phyloP scores from a whole-genome alignment of 805 yeast species.

The Priceomyces medius region DNA sequence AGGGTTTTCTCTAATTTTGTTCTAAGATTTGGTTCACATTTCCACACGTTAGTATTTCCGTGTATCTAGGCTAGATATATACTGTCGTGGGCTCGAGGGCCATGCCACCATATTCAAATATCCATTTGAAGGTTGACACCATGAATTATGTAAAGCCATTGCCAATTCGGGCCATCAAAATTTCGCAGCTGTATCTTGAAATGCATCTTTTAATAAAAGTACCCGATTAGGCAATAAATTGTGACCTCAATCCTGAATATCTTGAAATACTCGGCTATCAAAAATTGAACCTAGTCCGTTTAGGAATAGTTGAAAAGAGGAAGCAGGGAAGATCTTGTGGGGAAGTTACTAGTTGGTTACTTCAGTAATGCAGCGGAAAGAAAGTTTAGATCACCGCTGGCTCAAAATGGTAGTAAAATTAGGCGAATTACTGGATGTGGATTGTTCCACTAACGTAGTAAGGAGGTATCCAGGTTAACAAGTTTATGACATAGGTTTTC shows the following conservation, averaged over 20 bases:
- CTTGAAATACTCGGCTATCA: not conserved
- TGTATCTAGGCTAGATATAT: too few species aligned
- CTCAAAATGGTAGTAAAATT: too few species aligned
- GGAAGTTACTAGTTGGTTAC: too few species aligned
- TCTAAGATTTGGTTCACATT: too few species aligned
- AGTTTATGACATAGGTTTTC: too few species aligned
- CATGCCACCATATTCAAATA: not conserved
- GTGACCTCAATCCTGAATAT: not conserved
- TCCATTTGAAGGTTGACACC: not conserved
- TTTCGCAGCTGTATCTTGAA: not conserved
- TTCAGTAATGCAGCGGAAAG: too few species aligned
- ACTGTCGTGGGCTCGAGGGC: too few species aligned
- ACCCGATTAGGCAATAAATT: constrained; percentile 18
- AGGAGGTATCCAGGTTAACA: too few species aligned
- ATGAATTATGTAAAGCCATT: not conserved
- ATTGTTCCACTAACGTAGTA: too few species aligned
- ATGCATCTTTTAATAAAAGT: constrained; percentile 9
- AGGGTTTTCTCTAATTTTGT: not conserved
- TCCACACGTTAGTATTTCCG: too few species aligned
- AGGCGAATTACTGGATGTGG: too few species aligned
- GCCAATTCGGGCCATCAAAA: constrained; percentile 1
- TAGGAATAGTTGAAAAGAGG: not conserved
- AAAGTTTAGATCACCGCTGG: too few species aligned
- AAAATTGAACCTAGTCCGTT: not conserved
- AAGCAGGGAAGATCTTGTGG: not conserved